Evolutionary conservation across 75 land plant species (phyloP), one percentile per base, ranked within the genome.

Genomic region (Pinus albicaulis): DNA sequence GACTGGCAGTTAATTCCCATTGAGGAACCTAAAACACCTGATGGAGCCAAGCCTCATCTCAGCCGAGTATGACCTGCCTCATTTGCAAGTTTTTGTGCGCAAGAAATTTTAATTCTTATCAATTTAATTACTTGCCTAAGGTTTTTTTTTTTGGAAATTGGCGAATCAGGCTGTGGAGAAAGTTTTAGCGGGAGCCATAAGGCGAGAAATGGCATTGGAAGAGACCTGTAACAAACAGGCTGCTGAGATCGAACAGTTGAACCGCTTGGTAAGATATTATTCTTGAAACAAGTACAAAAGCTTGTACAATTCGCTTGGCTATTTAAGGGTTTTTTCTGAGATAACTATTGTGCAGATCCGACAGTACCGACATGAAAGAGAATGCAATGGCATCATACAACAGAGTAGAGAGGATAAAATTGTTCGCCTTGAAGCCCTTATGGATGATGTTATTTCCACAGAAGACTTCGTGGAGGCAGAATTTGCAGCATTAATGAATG

Each of bases 331-430:
- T 23, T 19, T 16, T 44, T 68, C 71, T 41, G 13, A 68, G 53
- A 38, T 25, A 58, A 38, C 17, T 69, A 23, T 20, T 38, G 34
- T 84, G 76, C 84, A 95, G 98, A 82, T 93, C 28, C 88, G 92
- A 56, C 98, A 95, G 73, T 95, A 95, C 79, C 93, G 86, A 83
- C 93, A 95, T 75, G 98, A 95, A 74, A 84, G 98, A 26, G 98
- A 95, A 71, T 93, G 98, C 83, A 91, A 85, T 83, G 77, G 89
- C 1, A 84, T 91, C 5, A 81, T 93, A 63, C 89, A 85, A 66
- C 92, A 93, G 76, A 86, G 87, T 56, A 80, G 93, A 48, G 98
- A 95, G 63, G 96, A 93, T 70, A 95, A 95, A 72, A 93, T 95
- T 77, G 72, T 74, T 66, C 90, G 98, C 38, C 89, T 95, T 58